Evolutionary conservation across 2,329 filamentous ascomycete species (phyloP), one percentile per base, ranked within the genome.

Genomic region (Stagonosporopsis tanaceti): DNA sequence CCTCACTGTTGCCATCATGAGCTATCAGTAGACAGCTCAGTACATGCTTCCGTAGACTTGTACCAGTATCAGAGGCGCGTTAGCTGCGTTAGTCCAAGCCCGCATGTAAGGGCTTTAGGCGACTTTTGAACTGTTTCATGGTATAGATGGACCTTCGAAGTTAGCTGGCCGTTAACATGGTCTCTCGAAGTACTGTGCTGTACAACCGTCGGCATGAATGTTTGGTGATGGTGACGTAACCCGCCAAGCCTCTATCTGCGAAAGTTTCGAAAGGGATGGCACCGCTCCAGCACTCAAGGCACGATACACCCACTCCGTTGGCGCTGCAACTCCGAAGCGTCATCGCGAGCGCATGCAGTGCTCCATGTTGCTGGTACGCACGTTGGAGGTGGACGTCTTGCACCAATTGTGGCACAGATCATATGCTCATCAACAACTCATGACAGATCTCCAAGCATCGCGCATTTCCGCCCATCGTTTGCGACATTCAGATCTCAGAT

Each of bases 401-500:
- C 38, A 27, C 42, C 44, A 44, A 17, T 30, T 39, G 39, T 8
- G n/a, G 22, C 20, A 39, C 15, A 6, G 11, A 28, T 6, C 6
- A 24, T n/a, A 12, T 28, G 32, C 47, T 32, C 11, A 47, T 35
- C 4, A 15, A 42, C 44, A 12, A 15, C 44, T n/a, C 15, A 27
- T 44, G 30, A 20, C 34, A 48, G 15, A 14, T 8, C 7, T 34
- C 42, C 22, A 39, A 45, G 47, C 32, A 62, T 60, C 50, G 54
- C 60, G 57, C 55, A 44, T 41, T 55, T 42, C 47, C 14, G 46
- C 52, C 40, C 46, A 9, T 53, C 38, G 22, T 38, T 53, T 53
- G 60, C 60, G 57, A 48, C 53, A 59, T 53, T 30, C 32, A 20
- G 22, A 32, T 20, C n/a, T 41, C 14, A 34, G 37, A 47, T 34